Base-by-base conservation (phyloP, 2,329 filamentous ascomycete genomes). In the Penicillium sp. region DNA sequence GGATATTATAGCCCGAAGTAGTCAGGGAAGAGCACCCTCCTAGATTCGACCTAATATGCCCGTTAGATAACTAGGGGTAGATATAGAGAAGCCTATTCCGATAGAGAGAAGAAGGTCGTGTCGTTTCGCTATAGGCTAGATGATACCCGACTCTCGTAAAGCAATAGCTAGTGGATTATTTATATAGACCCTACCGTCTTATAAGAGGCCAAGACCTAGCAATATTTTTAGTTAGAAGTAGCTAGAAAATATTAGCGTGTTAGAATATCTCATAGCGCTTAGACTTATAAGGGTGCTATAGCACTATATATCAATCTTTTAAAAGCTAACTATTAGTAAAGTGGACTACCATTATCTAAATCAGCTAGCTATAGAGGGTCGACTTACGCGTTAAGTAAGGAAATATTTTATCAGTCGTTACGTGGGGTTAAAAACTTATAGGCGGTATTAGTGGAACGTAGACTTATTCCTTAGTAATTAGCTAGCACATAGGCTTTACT, bases 121-220 rank as follows among this genome's bases (percentile, higher is more conserved):
- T 23, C 23, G 23, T 23, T 23, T 23, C 23, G 23, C 23, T 5
- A 23, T 39, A 13, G 64, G 62, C 64, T 60, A 66, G 47, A 65
- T 58, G 4, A 47, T 41, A 14, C 14, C 32, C 11, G 56, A 55
- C 48, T 66, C 64, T 29, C 53, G 55, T 34, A 58, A 52, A 18
- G 57, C 62, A 45, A 59, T 59, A 1, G 59, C 52, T 4, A 60
- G 43, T 8, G 62, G 64, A 42, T 64, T 64, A 42, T 66, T 66
- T 34, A 59, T 61, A 27, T 58, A 50, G 16, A 66, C 57, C 4
- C 62, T 62, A 11, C 63, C 62, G 46, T 66, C 63, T 46, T 66
- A 58, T 10, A n/a, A n/a, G n/a, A 51, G 16, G n/a, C 62, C 58
- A 35, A 57, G 49, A 10, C 48, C 42, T 9, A 51, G 41, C 39